These are phyloP conservation scores for Saksenaea oblongispora DNA, from an alignment of 371 early-diverging fungal species.

Conservation along the genomic window DNA sequence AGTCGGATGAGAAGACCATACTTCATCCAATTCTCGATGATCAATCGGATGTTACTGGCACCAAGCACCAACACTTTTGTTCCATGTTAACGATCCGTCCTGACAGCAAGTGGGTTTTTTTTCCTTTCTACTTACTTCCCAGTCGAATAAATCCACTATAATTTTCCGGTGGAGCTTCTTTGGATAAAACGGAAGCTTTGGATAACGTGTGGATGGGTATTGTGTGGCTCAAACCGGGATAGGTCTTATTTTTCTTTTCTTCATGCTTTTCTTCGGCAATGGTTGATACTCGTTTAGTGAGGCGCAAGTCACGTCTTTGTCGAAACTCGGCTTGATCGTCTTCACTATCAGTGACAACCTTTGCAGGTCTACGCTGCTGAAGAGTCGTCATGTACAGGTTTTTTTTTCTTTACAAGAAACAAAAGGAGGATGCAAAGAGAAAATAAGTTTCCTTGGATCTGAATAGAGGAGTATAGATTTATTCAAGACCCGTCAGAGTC, in stretches of 20 bases:
- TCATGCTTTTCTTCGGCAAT: slow-evolving; percentile 37
- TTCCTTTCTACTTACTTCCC: slow-evolving; percentile 51
- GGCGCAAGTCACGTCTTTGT: slow-evolving; percentile 36
- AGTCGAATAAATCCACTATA: slow-evolving; percentile 72
- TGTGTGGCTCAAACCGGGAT: slow-evolving; percentile 53
- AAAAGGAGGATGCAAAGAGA: not conserved
- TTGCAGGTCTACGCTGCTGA: slow-evolving; percentile 24
- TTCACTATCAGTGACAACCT: slow-evolving; percentile 53
- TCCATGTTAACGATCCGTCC: not conserved
- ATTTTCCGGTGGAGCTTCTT: slow-evolving; percentile 77
- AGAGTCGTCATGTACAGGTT: not conserved
- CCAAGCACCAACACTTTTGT: slow-evolving; percentile 74
- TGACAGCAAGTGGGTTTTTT: not conserved
- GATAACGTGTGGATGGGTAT: slow-evolving; percentile 63
- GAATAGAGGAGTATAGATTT: not conserved
- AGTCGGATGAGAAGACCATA: slow-evolving; percentile 81
- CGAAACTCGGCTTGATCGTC: slow-evolving; percentile 48
- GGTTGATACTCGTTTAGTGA: slow-evolving; percentile 34
- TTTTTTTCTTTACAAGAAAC: not conserved
- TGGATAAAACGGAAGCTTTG: slow-evolving; percentile 67
- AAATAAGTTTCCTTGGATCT: not conserved
- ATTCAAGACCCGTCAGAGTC: slow-evolving; percentile 1
- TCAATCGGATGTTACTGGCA: slow-evolving; percentile 80
- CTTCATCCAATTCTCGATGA: slow-evolving; percentile 87
- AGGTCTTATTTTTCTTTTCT: slow-evolving; percentile 26